Conservation (phyloP, 2,329 filamentous ascomycete genomes). For the Cytospora mali region DNA sequence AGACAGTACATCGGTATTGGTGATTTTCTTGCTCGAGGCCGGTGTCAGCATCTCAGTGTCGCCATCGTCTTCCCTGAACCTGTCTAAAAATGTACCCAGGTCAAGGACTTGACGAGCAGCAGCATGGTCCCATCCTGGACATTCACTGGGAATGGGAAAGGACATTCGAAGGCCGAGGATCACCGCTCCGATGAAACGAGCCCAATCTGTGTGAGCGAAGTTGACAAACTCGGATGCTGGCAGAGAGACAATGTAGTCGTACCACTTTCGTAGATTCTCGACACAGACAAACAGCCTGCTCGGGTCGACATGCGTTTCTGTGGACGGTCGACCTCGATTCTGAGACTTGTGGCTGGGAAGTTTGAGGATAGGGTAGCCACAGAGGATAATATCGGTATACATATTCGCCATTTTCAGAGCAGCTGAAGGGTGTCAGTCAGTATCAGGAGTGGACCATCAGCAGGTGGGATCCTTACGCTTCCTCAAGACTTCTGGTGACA, state of each 20-base stretch:
- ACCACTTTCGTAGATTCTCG: conserved; percentile 33
- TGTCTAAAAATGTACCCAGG: conserved; percentile 44
- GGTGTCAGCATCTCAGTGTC: conserved; percentile 26
- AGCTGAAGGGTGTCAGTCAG: conserved; percentile 29
- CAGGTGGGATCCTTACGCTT: conserved; percentile 32
- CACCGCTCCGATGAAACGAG: conserved; percentile 43
- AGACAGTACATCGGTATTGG: conserved; percentile 45
- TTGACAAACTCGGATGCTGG: conserved; percentile 36
- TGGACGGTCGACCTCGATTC: background rate
- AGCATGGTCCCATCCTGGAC: conserved; percentile 41
- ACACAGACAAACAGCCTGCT: conserved; percentile 29
- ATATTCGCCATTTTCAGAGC: conserved; percentile 40
- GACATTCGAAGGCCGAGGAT: conserved; percentile 51
- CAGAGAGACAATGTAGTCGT: conserved; percentile 33
- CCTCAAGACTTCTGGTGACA: conserved; percentile 40
- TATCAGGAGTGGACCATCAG: too few species aligned
- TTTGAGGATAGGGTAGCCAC: conserved; percentile 43
- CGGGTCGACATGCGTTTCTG: conserved; percentile 10
- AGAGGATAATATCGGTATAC: conserved; percentile 44
- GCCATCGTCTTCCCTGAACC: conserved; percentile 35
- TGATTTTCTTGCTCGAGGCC: conserved; percentile 29
- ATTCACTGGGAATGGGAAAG: conserved; percentile 43
- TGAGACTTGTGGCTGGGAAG: conserved; percentile 16
- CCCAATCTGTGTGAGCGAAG: conserved; percentile 49
- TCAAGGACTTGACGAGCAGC: conserved; percentile 44